Evolutionary conservation across 371 early-diverging fungal species (phyloP), one percentile per base, ranked within the genome.

Genomic region (Mucor sp.): DNA sequence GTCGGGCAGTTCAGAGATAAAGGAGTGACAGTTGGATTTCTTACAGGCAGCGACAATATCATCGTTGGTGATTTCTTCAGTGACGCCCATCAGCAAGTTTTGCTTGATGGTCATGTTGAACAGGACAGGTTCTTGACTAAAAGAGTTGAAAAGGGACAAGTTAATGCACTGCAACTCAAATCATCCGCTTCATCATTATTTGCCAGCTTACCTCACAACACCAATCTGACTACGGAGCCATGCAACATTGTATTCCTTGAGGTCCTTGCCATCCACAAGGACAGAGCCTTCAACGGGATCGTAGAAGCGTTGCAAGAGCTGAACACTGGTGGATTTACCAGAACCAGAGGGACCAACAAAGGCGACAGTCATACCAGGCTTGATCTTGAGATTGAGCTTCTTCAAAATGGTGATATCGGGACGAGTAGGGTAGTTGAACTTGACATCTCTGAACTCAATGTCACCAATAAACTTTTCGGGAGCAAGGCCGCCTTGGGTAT

Each of bases 231-330:
- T 78, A 17, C 96, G 92, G 15, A 95, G 77, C 81, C 87, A 89
- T 23, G 84, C 80, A 2, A 93, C 69, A 68, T 95, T 91, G 63
- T 88, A 83, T 12, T 85, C 83, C 58, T 85, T 82, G 37, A 94
- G 74, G 59, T 91, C 80, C 14, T 78, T 74, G 39, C 95, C 94
- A 74, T 95, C 95, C 12, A 95, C 28, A 21, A 73, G 66, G 33
- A 95, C 83, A 1, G 74, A 61, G 35, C 95, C 95, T 30, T 65
- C 69, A 15, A 71, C 66, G 3, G 91, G 85, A 66, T 92, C 89
- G 75, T 99, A 99, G 78, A 97, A 96, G 59, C 99, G 93, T 74
- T 95, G 92, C 33, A 96, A 61, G 28, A 98, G 87, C 57, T 91
- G 90, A 53, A 97, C 83, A 41, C 92, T 90, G 25, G 98, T 97